Percentiles rank a stretch among this genome's conserved stretches.
Conservation (phyloP, 768 basidiomycete species). For the Leccinum longicurvipes region DNA sequence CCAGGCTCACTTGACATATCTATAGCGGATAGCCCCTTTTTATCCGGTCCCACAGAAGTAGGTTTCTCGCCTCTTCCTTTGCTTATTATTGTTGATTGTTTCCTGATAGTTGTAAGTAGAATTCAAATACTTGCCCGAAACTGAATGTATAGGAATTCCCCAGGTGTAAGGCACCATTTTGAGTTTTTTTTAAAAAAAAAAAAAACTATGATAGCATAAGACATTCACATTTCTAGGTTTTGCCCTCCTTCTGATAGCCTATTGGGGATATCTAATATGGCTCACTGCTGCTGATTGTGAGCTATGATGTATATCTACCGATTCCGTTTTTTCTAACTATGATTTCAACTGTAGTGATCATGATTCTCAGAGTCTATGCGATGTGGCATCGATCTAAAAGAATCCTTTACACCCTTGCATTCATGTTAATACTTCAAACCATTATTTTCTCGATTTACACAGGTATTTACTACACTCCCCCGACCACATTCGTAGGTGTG, state of each 20-base stretch:
- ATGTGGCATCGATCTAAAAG: neutral
- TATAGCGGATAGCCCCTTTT: neutral
- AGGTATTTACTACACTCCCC: neutral
- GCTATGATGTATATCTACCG: neutral
- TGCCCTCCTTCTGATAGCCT: neutral
- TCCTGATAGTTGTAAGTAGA: neutral
- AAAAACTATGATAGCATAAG: too few relatives aligned
- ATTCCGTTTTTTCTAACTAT: neutral
- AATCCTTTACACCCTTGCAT: neutral
- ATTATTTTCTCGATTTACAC: neutral
- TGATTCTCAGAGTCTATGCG: neutral
- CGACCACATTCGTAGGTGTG: neutral
- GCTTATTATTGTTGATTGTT: neutral
- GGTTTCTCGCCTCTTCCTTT: neutral
- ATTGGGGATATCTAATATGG: neutral
- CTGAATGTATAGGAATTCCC: neutral
- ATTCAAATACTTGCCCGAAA: neutral
- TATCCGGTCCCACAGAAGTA: neutral
- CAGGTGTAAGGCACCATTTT: neutral
- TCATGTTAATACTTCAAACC: neutral
- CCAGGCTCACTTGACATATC: neutral
- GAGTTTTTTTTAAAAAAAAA: too few relatives aligned
- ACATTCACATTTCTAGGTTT: neutral
- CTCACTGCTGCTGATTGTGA: neutral
- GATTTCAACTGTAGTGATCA: neutral